These are phyloP conservation scores for Neonectria neomacrospora DNA, from an alignment of 2,329 filamentous ascomycete genomes.

Conservation along the genomic window DNA sequence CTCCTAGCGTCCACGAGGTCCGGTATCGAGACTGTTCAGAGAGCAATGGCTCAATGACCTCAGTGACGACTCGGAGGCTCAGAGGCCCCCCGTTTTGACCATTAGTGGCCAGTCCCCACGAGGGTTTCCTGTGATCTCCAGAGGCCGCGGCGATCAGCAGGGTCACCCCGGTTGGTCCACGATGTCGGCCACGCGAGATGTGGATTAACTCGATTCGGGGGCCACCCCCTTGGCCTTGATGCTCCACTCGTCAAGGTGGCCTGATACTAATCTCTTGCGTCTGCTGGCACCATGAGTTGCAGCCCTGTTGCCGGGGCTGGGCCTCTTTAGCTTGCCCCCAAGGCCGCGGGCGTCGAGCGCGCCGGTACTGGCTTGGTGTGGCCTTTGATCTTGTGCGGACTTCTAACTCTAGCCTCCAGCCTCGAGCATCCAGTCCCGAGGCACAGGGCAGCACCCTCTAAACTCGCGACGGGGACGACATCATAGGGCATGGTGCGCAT, in stretches of 20 bases:
- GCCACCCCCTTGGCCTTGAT: slow-evolving; percentile 19
- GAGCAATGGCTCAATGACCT: neutral
- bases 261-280: slow-evolving; percentile 46
- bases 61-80: neutral
- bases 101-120: slow-evolving; percentile 33
- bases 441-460: slow-evolving; percentile 11
- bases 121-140: slow-evolving; percentile 47
- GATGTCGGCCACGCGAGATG: slow-evolving; percentile 47
- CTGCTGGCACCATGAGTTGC: slow-evolving; percentile 33
- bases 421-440: slow-evolving; percentile 5
- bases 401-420: neutral
- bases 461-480: neutral
- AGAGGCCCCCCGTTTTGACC: slow-evolving; percentile 30
- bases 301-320: slow-evolving; percentile 32
- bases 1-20: slow-evolving; percentile 4
- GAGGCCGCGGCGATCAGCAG: slow-evolving; percentile 45
- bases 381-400: slow-evolving; percentile 14
- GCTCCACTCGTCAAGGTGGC: slow-evolving; percentile 43
- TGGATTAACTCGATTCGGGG: slow-evolving; percentile 44
- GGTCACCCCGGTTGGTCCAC: slow-evolving; percentile 37
- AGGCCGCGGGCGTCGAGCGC: slow-evolving; percentile 16
- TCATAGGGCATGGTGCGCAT: slow-evolving; percentile 6
- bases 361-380: slow-evolving; percentile 11
- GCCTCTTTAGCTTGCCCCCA: slow-evolving; percentile 14
- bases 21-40: neutral